Percentiles rank a stretch among this genome's conserved stretches.
Conservation (phyloP, 2,329 filamentous ascomycete species). For the Pseudofabraea citricarpa region DNA sequence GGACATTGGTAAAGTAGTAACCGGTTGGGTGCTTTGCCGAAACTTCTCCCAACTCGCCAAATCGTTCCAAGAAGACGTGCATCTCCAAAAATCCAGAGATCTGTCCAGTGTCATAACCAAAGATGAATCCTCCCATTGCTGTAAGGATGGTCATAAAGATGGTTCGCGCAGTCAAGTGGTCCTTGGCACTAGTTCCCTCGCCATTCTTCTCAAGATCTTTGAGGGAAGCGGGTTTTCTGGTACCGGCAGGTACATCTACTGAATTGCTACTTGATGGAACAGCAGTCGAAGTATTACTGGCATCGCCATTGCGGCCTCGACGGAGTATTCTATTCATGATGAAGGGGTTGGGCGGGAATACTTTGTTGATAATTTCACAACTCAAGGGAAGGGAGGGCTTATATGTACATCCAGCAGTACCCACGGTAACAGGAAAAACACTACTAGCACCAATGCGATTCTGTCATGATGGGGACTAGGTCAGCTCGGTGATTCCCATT, state of each 20-base stretch:
- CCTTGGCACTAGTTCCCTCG: neutral
- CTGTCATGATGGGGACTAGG: neutral
- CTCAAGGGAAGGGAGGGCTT: neutral
- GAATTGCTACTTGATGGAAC: neutral
- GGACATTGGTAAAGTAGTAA: slow-evolving; percentile 48
- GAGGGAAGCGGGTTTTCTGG: neutral
- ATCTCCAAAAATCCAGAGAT: slow-evolving; percentile 57
- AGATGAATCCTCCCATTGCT: slow-evolving; percentile 27
- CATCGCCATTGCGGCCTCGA: neutral
- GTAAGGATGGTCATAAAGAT: slow-evolving; percentile 18
- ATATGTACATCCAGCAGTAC: neutral
- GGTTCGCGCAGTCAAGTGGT: slow-evolving; percentile 14
- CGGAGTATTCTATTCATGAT: slow-evolving; percentile 1
- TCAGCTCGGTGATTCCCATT: neutral
- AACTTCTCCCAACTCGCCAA: slow-evolving; percentile 35
- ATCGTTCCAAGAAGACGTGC: slow-evolving; percentile 49
- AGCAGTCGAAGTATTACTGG: neutral
- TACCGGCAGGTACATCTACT: neutral
- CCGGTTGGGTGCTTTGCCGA: slow-evolving; percentile 19
- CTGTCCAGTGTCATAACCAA: slow-evolving; percentile 29
- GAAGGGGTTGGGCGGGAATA: neutral
- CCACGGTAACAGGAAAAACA: neutral
- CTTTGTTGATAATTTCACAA: neutral
- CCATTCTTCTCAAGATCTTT: slow-evolving; percentile 3
- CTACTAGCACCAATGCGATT: neutral